A percentile compares a stretch with the other conserved stretches of the same genome.
phyloP scores from a whole-genome alignment of 2,329 filamentous ascomycete genomes.

The Pseudogymnoascus sp. region DNA sequence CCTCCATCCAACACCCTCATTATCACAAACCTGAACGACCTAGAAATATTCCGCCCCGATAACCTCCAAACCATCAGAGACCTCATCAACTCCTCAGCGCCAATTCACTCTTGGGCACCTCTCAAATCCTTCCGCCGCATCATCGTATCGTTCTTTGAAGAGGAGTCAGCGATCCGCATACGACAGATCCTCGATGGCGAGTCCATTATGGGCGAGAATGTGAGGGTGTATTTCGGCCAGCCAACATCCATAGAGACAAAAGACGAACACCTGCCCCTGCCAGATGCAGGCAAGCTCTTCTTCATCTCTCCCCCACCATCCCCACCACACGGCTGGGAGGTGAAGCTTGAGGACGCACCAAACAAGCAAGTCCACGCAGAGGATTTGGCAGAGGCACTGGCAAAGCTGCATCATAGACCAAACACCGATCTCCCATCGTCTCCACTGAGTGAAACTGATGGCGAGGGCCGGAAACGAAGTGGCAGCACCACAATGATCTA shows the following conservation, averaged over 20 bases:
- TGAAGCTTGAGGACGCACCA: conserved; percentile 58
- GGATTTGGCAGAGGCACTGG: conserved; percentile 58
- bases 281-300: conserved; percentile 63
- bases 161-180: conserved; percentile 61
- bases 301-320: conserved; percentile 64
- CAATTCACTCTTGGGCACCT: conserved; percentile 70
- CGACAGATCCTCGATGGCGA: conserved; percentile 68
- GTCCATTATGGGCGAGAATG: conserved; percentile 59
- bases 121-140: conserved; percentile 78
- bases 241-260: conserved; percentile 46
- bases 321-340: conserved; percentile 62
- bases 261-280: conserved; percentile 55
- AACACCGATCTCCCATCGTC: conserved; percentile 32
- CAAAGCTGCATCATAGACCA: conserved; percentile 47
- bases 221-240: conserved; percentile 62
- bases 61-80: conserved; percentile 68
- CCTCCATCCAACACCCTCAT: conserved; percentile 76
- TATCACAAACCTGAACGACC: conserved; percentile 69
- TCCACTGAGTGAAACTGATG: conserved; percentile 34
- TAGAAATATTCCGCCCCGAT: conserved; percentile 64
- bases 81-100: conserved; percentile 60
- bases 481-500: conserved; percentile 60
- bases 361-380: conserved; percentile 64
- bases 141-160: conserved; percentile 67
- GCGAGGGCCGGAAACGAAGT: conserved; percentile 37